Conservation (phyloP, 2,329 filamentous ascomycete genomes). For the Colletotrichum limetticola region DNA sequence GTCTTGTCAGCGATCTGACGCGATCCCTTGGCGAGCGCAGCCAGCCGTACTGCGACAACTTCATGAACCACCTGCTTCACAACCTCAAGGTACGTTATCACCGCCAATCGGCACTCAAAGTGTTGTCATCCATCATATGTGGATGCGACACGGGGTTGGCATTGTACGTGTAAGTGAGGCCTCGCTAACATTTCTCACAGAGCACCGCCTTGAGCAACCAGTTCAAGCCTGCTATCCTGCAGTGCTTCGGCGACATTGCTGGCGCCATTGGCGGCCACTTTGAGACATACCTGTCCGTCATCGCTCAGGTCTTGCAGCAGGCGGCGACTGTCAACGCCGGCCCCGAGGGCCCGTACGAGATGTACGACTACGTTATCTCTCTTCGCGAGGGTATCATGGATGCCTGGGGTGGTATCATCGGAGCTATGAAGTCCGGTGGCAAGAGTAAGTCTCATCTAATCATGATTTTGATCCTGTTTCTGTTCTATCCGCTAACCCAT, state of each 20-base stretch:
- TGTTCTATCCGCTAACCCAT: constrained; percentile 40
- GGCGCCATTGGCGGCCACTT: constrained; percentile 93
- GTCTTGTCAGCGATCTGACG: constrained; percentile 95
- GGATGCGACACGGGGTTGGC: constrained; percentile 8
- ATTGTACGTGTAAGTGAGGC: not conserved
- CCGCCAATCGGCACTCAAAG: not conserved
- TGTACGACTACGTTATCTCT: constrained; percentile 96
- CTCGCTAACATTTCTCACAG: constrained; percentile 57
- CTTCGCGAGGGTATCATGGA: constrained; percentile 98
- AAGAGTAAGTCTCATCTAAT: constrained; percentile 68
- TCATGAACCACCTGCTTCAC: constrained; percentile 98
- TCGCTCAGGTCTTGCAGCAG: constrained; percentile 94
- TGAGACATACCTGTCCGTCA: constrained; percentile 90
- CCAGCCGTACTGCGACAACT: constrained; percentile 94
- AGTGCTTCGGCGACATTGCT: constrained; percentile 98
- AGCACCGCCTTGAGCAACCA: constrained; percentile 91
- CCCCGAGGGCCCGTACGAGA: constrained; percentile 87
- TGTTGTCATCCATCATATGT: constrained; percentile 26
- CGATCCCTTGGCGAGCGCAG: constrained; percentile 90
- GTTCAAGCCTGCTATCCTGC: constrained; percentile 97
- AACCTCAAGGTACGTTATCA: constrained; percentile 77
- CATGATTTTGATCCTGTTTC: constrained; percentile 27
- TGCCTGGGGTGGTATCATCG: constrained; percentile 96
- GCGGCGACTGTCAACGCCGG: constrained; percentile 84
- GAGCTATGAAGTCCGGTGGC: constrained; percentile 86